Evolutionary conservation across 768 basidiomycete genomes (phyloP).

Genomic region (Hysterangium stoloniferum): DNA sequence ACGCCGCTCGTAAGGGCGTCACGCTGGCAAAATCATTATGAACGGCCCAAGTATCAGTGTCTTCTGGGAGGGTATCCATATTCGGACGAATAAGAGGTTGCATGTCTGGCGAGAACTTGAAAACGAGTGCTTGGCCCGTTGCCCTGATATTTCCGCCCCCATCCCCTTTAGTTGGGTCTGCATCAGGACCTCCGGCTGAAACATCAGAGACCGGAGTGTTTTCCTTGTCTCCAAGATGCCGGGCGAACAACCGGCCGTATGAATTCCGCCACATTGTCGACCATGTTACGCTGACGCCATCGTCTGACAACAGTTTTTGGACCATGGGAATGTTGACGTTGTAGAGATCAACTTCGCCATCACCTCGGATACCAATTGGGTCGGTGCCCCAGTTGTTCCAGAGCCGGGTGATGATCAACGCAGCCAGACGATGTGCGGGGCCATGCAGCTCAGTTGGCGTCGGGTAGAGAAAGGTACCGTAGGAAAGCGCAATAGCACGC

Average conservation of each 20-base stretch:
- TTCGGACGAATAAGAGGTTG: conserved; percentile 56
- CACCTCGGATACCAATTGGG: conserved; percentile 38
- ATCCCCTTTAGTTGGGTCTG: conserved; percentile 33
- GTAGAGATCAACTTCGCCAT: conserved; percentile 72
- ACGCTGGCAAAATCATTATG: conserved; percentile 63
- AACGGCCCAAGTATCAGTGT: conserved; percentile 80
- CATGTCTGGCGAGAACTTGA: conserved; percentile 74
- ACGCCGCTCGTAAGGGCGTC: conserved; percentile 68
- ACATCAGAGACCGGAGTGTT: conserved; percentile 20
- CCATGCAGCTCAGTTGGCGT: conserved; percentile 50
- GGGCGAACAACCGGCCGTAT: conserved; percentile 75
- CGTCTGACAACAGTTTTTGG: conserved; percentile 48
- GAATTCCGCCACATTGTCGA: conserved; percentile 80
- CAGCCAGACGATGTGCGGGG: conserved; percentile 66
- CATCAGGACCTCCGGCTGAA: conserved; percentile 17
- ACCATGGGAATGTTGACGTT: conserved; percentile 85
- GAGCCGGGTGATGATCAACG: conserved; percentile 61
- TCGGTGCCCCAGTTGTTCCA: conserved; percentile 85
- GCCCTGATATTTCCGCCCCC: conserved; percentile 2
- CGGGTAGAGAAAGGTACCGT: conserved; percentile 70
- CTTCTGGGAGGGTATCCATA: conserved; percentile 52
- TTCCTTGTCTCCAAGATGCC: conserved; percentile 17
- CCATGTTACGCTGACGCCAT: conserved; percentile 66
- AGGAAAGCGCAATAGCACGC: conserved; percentile 82
- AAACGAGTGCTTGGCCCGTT: conserved; percentile 35